Conservation (phyloP, 2,329 filamentous ascomycete species). For the Fusarium keratoplasticum region DNA sequence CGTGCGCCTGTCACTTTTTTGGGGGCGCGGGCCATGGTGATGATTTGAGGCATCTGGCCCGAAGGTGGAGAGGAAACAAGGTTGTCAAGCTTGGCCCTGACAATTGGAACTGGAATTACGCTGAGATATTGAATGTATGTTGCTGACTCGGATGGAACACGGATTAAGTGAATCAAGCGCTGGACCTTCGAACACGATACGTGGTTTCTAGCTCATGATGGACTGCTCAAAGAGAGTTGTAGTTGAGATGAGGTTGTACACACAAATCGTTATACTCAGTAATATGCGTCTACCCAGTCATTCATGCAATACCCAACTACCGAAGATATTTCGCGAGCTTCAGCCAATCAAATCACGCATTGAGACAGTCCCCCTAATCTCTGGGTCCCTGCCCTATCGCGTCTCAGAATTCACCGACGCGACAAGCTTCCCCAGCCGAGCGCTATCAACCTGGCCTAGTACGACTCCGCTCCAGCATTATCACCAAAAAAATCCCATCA, state of each 20-base stretch:
- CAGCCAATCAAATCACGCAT: constrained; percentile 24
- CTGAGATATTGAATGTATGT: neutral
- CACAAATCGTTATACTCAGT: neutral
- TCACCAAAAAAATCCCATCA: constrained; percentile 3
- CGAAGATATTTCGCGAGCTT: constrained; percentile 16
- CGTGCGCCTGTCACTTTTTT: neutral
- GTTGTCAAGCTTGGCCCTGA: neutral
- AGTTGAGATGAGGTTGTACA: neutral
- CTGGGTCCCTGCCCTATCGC: constrained; percentile 27
- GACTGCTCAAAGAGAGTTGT: neutral
- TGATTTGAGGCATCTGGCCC: constrained; percentile 9
- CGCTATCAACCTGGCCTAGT: constrained; percentile 10
- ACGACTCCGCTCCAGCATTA: constrained; percentile 4
- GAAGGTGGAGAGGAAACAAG: neutral
- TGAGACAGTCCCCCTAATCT: constrained; percentile 23
- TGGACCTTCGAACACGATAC: neutral
- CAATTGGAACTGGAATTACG: neutral
- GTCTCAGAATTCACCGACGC: constrained; percentile 31
- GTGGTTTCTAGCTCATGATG: neutral
- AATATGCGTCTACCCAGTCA: constrained; percentile 22
- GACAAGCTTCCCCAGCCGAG: constrained; percentile 17
- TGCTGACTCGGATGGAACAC: neutral
- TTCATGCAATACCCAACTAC: constrained; percentile 2
- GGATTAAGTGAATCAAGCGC: neutral
- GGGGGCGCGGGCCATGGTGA: neutral